Evolutionary conservation across 108 stramenopile genomes (phyloP), one percentile per base, ranked within the genome.

Genomic region (Ochromonas danica): DNA sequence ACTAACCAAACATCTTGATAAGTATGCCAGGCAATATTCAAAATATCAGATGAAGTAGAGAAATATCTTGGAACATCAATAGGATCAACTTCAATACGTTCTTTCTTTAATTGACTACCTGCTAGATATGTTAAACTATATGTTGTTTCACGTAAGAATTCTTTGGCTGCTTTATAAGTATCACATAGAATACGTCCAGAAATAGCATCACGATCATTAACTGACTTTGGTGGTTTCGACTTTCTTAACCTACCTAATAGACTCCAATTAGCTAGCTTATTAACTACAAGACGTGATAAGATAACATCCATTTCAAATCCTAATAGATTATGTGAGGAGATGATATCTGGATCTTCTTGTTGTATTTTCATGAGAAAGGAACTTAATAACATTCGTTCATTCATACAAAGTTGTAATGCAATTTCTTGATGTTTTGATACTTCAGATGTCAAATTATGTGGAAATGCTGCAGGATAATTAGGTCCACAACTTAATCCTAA

Each of bases 241-340:
- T 87, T 88, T 61, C 90, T 87, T 62, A 95, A 93, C 43, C 96
- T 91, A 1, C 98, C 98, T 60, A 99, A 57, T 14, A 67, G 94
- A 83, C 91, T 91, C 96, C 98, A 99, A n/a, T 65, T 65, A 79
- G 90, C 85, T 10, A 97, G 83, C 86, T 97, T 96, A 81, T 92
- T 89, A 72, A 91, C 91, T 28, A 89, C 86, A 78, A 93, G 92
- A 42, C 98, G 91, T 45, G 71, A 84, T 40, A 99, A 91, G 3
- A 99, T 88, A 1, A 99, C 93, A 82, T 97, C 96, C 39, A 97
- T 83, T 71, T 96, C 97, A 78, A 96, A 95, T n/a, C 94, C 93
- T 89, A 93, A 91, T 38, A 96, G 92, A 86, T 98, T 96, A 92
- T 99, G 98, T 1, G 94, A 96, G 0, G 95, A 91, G 36, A 99